A percentile compares a stretch with the other conserved stretches of the same genome.
Evolutionary conservation across 495 filamentous ascomycete species (phyloP).

Genomic region (Daldinia concentrica): DNA sequence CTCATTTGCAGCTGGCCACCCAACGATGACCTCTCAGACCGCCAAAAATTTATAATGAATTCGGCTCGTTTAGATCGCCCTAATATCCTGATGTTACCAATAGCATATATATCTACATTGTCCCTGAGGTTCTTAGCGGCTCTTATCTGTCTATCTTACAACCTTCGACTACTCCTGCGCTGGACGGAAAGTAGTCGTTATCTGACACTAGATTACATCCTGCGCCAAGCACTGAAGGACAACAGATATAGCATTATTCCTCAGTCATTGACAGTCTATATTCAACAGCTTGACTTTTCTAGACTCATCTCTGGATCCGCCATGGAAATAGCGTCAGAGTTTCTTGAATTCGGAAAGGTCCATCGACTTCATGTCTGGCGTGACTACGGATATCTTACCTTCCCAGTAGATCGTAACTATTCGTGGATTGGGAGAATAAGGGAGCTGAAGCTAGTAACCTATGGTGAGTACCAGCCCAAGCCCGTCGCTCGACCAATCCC

Average conservation of each 20-base stretch:
- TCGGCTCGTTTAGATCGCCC: neutral
- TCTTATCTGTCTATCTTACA: constrained; percentile 12
- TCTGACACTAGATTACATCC: neutral
- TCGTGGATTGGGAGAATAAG: neutral
- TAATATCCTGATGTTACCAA: neutral
- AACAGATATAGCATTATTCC: neutral
- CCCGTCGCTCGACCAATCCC: neutral
- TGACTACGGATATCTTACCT: neutral
- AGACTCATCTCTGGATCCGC: neutral
- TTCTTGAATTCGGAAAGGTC: constrained; percentile 1
- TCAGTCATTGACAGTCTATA: neutral
- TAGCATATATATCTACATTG: neutral
- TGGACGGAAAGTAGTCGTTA: neutral
- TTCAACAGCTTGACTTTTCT: constrained; percentile 2
- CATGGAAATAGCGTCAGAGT: neutral
- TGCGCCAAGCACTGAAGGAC: neutral
- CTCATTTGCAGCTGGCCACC: constrained; percentile 7
- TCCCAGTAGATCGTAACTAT: neutral
- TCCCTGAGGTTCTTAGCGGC: constrained; percentile 9
- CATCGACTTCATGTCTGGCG: constrained; percentile 21
- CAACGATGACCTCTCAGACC: constrained; percentile 3
- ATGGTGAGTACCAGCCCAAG: constrained; percentile 10
- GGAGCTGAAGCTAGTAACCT: constrained; percentile 25
- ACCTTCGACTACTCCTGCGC: constrained; percentile 12
- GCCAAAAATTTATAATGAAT: neutral